A percentile compares a stretch with the other conserved stretches of the same genome.
Evolutionary conservation across 805 yeast genomes (phyloP).

Genomic region (Pichia gijzeniarum): DNA sequence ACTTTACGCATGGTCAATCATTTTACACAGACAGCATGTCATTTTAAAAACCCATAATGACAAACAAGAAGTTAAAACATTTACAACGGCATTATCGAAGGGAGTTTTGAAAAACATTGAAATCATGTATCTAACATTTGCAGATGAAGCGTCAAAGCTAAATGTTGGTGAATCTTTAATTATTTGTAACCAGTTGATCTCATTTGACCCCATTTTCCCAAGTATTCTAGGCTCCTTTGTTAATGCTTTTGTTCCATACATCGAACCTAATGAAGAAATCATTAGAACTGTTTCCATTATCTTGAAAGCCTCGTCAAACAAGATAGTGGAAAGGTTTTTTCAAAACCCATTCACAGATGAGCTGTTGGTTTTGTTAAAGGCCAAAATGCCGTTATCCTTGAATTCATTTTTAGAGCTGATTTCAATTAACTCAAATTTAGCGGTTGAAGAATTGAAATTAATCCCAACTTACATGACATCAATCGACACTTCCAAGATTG

Average conservation of each 20-base stretch:
- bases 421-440: conserved; percentile 59
- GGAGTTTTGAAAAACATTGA: conserved; percentile 20
- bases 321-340: conserved; percentile 40
- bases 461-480: conserved; percentile 57
- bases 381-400: conserved; percentile 67
- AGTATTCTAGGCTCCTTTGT: conserved; percentile 43
- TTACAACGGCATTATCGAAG: conserved; percentile 4
- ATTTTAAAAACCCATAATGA: conserved; percentile 29
- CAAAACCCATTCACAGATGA: conserved; percentile 37
- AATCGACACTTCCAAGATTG: conserved; percentile 35
- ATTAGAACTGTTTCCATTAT: conserved; percentile 38
- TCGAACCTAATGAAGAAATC: conserved; percentile 40
- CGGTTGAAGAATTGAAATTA: conserved; percentile 52
- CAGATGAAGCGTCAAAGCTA: conserved; percentile 32
- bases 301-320: conserved; percentile 38
- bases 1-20: conserved; percentile 61
- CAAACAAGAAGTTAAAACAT: conserved; percentile 13
- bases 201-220: conserved; percentile 45
- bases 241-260: conserved; percentile 41
- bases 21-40: conserved; percentile 46
- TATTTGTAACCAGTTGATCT: conserved; percentile 35
- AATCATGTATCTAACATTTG: conserved; percentile 30
- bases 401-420: conserved; percentile 55
- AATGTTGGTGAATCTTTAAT: conserved; percentile 43
- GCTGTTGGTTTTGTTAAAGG: conserved; percentile 48